Conservation (phyloP, 768 basidiomycete species). For the Xerocomus potaroensis region DNA sequence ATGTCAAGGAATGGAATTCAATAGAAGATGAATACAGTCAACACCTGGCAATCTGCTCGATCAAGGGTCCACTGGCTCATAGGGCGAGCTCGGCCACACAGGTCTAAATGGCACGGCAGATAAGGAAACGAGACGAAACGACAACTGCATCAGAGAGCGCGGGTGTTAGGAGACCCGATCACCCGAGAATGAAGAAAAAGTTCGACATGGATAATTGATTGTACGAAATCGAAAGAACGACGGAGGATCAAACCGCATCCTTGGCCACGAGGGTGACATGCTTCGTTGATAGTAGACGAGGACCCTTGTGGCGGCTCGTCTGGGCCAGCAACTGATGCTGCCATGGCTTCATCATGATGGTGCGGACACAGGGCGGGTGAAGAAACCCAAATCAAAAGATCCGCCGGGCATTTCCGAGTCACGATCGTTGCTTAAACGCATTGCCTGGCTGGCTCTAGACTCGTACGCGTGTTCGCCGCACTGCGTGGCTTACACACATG, state of each 20-base stretch:
- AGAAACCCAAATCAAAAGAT: slow-evolving; percentile 16
- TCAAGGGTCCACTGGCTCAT: slow-evolving; percentile 16
- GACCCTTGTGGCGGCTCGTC: slow-evolving; percentile 12
- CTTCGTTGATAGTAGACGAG: slow-evolving; percentile 11
- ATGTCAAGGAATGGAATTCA: slow-evolving; percentile 8
- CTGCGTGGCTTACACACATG: slow-evolving; percentile 25
- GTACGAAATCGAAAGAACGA: slow-evolving; percentile 7
- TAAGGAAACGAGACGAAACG: slow-evolving; percentile 5
- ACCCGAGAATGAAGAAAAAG: slow-evolving; percentile 9
- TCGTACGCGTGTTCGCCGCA: slow-evolving; percentile 16
- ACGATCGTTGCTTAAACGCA: slow-evolving; percentile 17
- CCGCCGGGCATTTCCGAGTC: slow-evolving; percentile 20
- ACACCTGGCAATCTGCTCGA: slow-evolving; percentile 4
- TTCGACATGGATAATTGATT: slow-evolving; percentile 4
- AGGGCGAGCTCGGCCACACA: slow-evolving; percentile 3
- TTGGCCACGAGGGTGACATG: slow-evolving; percentile 19
- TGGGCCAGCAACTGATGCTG: slow-evolving; percentile 8
- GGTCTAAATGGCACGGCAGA: slow-evolving; percentile 6
- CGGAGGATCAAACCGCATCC: slow-evolving; percentile 7
- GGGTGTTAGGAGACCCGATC: slow-evolving; percentile 5
- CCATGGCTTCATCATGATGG: slow-evolving; percentile 12
- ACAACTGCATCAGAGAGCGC: slow-evolving; percentile 4
- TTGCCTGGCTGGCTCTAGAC: slow-evolving; percentile 9
- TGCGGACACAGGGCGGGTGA: slow-evolving; percentile 20
- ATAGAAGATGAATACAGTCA: slow-evolving; percentile 7